These are phyloP conservation scores for Nitzschia putrida DNA, from an alignment of 108 stramenopile species.

Conservation along the genomic window DNA sequence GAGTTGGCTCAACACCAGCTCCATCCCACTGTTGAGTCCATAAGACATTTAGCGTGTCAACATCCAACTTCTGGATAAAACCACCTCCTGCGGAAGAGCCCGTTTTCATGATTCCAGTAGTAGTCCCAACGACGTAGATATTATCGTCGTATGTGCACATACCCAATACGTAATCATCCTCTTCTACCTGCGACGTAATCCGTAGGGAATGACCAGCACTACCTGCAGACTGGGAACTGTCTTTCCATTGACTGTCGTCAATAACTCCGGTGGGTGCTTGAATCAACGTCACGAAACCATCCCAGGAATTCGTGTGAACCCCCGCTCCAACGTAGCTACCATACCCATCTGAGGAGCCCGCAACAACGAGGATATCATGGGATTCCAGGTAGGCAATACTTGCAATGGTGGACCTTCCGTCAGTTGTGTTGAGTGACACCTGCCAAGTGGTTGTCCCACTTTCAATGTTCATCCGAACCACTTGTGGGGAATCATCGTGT, in stretches of 20 bases:
- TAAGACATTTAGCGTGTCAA: slow-evolving; percentile 1
- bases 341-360: slow-evolving; percentile 14
- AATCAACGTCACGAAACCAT: slow-evolving; percentile 17
- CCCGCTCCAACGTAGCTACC: slow-evolving; percentile 23
- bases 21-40: slow-evolving; percentile 25
- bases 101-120: slow-evolving; percentile 7
- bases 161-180: slow-evolving; percentile 14
- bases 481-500: not conserved
- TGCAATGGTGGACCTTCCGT: slow-evolving; percentile 9
- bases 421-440: not conserved
- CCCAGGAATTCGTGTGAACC: slow-evolving; percentile 7
- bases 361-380: slow-evolving; percentile 12
- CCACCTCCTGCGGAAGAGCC: slow-evolving; percentile 7
- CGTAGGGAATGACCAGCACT: slow-evolving; percentile 4
- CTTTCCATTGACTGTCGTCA: not conserved
- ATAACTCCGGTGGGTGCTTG: not conserved
- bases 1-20: slow-evolving; percentile 4
- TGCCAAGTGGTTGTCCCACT: not conserved
- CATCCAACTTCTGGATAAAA: slow-evolving; percentile 26
- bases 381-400: not conserved
- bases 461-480: slow-evolving; percentile 15
- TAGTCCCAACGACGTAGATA: slow-evolving; percentile 21
- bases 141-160: slow-evolving; percentile 21
- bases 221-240: no score
- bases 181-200: slow-evolving; percentile 7